These are phyloP conservation scores for Alternaria sp. DNA, from an alignment of 2,329 filamentous ascomycete species.

Conservation along the genomic window DNA sequence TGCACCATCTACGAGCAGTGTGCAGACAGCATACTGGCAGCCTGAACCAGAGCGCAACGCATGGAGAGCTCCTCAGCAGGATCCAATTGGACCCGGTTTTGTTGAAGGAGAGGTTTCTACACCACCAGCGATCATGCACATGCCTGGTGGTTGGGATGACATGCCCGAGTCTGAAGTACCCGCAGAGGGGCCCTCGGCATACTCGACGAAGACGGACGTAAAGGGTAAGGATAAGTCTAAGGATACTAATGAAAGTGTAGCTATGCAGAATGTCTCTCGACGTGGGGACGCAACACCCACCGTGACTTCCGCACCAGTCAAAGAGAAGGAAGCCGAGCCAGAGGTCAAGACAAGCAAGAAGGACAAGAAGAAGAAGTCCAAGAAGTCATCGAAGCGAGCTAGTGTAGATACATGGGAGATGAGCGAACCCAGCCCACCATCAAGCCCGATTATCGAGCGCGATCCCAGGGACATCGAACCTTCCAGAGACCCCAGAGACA, in stretches of 20 bases:
- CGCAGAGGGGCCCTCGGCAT: slow-evolving; percentile 23
- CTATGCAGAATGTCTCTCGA: slow-evolving; percentile 25
- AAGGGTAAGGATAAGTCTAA: slow-evolving; percentile 40
- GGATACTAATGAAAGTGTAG: slow-evolving; percentile 34
- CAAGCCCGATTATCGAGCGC: slow-evolving; percentile 41
- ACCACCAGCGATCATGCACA: slow-evolving; percentile 67
- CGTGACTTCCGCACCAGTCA: slow-evolving; percentile 16
- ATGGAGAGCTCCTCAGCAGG: slow-evolving; percentile 19
- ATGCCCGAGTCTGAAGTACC: slow-evolving; percentile 32
- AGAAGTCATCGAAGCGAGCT: slow-evolving; percentile 43
- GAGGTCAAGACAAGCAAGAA: slow-evolving; percentile 31
- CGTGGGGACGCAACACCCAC: slow-evolving; percentile 16
- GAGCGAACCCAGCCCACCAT: slow-evolving; percentile 33
- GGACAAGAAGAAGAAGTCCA: slow-evolving; percentile 47
- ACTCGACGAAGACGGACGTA: slow-evolving; percentile 30
- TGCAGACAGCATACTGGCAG: slow-evolving; percentile 51
- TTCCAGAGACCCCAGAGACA: slow-evolving; percentile 2
- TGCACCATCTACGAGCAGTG: slow-evolving; percentile 30
- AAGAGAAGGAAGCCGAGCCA: slow-evolving; percentile 46
- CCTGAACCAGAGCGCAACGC: slow-evolving; percentile 53
- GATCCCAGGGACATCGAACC: slow-evolving; percentile 37
- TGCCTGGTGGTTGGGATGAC: slow-evolving; percentile 69
- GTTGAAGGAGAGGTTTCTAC: slow-evolving; percentile 49
- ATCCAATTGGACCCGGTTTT: slow-evolving; percentile 43
- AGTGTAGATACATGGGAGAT: slow-evolving; percentile 44